Conservation (phyloP, 2,329 filamentous ascomycete genomes). For the Dactylellina parvicollis region DNA sequence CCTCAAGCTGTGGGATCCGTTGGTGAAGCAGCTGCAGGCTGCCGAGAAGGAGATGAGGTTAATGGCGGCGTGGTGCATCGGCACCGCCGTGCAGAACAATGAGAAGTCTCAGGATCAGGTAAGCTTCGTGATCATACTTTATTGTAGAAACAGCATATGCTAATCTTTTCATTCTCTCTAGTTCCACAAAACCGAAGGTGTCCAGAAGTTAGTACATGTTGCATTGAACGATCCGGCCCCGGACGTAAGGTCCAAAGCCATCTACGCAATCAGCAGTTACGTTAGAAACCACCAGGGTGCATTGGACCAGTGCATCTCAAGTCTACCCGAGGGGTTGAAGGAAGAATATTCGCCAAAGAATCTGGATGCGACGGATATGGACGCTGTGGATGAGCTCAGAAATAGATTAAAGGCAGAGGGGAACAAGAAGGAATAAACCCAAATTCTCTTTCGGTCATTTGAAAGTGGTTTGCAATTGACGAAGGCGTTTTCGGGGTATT, state of each 20-base stretch:
- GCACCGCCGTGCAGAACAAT: slow-evolving; percentile 97
- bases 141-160: slow-evolving; percentile 31
- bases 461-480: slow-evolving; percentile 13
- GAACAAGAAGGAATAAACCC: slow-evolving; percentile 18
- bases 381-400: slow-evolving; percentile 80
- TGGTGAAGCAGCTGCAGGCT: slow-evolving; percentile 75
- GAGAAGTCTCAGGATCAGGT: slow-evolving; percentile 78
- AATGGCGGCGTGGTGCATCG: slow-evolving; percentile 93
- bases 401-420: slow-evolving; percentile 69
- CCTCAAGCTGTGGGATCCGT: slow-evolving; percentile 81
- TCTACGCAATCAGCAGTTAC: slow-evolving; percentile 86
- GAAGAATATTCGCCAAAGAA: slow-evolving; percentile 67
- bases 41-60: slow-evolving; percentile 77
- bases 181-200: slow-evolving; percentile 71
- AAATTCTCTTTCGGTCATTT: not conserved
- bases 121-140: slow-evolving; percentile 11
- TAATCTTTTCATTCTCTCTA: slow-evolving; percentile 56
- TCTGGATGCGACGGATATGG: slow-evolving; percentile 88
- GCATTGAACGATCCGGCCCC: slow-evolving; percentile 70
- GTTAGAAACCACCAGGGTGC: slow-evolving; percentile 88
- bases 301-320: slow-evolving; percentile 73
- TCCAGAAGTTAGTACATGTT: slow-evolving; percentile 75
- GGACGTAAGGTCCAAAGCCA: slow-evolving; percentile 81
- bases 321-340: slow-evolving; percentile 71
- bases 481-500: slow-evolving; percentile 21